A percentile compares a stretch with the other conserved stretches of the same genome.
Conservation (phyloP, 306 rosid genomes). For the Pterocarpus macrocarpus region DNA sequence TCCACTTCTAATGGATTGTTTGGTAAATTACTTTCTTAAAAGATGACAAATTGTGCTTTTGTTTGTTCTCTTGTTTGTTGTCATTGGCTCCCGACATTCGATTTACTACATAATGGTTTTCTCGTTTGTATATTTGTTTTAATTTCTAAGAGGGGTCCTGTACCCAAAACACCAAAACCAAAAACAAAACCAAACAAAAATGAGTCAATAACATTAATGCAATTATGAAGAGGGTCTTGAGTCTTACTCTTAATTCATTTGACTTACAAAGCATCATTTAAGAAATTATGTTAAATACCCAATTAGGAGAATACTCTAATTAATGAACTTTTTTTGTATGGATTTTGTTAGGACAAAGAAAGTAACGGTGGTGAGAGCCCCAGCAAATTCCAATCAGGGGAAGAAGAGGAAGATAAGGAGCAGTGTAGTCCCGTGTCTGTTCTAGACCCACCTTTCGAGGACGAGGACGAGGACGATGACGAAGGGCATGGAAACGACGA, state of each 20-base stretch:
- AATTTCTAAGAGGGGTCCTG: conserved; percentile 14
- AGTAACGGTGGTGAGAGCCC: conserved; percentile 48
- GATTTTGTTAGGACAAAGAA: conserved; percentile 54
- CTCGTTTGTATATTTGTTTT: conserved; percentile 36
- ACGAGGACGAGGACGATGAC: conserved; percentile 62
- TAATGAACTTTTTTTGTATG: conserved; percentile 15
- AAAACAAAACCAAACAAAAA: not conserved
- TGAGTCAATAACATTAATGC: conserved; percentile 44
- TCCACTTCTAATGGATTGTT: conserved; percentile 17
- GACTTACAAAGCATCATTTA: conserved; percentile 4
- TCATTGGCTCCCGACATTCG: conserved; percentile 44
- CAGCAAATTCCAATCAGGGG: conserved; percentile 56
- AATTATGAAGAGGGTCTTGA: conserved; percentile 25
- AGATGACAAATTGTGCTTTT: conserved; percentile 52
- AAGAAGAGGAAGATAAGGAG: conserved; percentile 91
- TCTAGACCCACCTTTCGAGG: conserved; percentile 90
- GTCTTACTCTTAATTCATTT: conserved; percentile 2
- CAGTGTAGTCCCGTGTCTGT: conserved; percentile 96
- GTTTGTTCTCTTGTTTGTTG: conserved; percentile 50
- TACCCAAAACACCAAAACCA: not conserved
- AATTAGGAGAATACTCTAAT: conserved; percentile 27
- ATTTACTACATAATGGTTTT: conserved; percentile 34
- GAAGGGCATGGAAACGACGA: not conserved
- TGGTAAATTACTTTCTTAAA: conserved; percentile 41
- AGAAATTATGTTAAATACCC: not conserved